A percentile compares a stretch with the other conserved stretches of the same genome.
Conservation (phyloP, 2,329 filamentous ascomycete species). For the Coniochaeta ligniaria region DNA sequence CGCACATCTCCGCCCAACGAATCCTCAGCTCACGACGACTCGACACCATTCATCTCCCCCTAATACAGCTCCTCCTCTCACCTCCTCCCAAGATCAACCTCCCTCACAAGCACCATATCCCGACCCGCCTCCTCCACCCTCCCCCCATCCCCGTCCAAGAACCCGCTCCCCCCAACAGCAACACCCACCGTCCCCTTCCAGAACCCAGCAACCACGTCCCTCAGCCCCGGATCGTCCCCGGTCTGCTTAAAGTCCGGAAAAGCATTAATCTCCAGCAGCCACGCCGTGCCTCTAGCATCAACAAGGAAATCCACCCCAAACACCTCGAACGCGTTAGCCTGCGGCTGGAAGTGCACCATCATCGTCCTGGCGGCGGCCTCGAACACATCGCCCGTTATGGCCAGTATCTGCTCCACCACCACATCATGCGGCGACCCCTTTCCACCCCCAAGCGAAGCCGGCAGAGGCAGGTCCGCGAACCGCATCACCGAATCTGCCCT, state of each 20-base stretch:
- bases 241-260: conserved; percentile 96
- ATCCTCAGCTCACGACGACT: too few relatives aligned
- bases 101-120: conserved; percentile 43
- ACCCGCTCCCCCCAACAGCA: conserved; percentile 49
- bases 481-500: conserved; percentile 56
- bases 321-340: conserved; percentile 84
- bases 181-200: conserved; percentile 67
- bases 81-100: conserved; percentile 44
- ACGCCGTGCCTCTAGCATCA: conserved; percentile 55
- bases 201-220: conserved; percentile 64
- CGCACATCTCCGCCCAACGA: too few relatives aligned
- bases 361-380: conserved; percentile 79
- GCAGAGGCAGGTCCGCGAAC: conserved; percentile 46
- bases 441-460: too few relatives aligned
- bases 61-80: conserved; percentile 9
- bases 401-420: conserved; percentile 68
- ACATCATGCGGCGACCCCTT: not conserved
- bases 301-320: conserved; percentile 90
- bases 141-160: conserved; percentile 43
- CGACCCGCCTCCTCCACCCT: conserved; percentile 13
- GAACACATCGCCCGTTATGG: conserved; percentile 69
- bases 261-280: conserved; percentile 87
- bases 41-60: too few relatives aligned
- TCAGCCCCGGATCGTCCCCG: conserved; percentile 55
- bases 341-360: conserved; percentile 84